These are phyloP conservation scores for Actinidia arguta DNA, from an alignment of 179 eudicot species.

Conservation along the genomic window DNA sequence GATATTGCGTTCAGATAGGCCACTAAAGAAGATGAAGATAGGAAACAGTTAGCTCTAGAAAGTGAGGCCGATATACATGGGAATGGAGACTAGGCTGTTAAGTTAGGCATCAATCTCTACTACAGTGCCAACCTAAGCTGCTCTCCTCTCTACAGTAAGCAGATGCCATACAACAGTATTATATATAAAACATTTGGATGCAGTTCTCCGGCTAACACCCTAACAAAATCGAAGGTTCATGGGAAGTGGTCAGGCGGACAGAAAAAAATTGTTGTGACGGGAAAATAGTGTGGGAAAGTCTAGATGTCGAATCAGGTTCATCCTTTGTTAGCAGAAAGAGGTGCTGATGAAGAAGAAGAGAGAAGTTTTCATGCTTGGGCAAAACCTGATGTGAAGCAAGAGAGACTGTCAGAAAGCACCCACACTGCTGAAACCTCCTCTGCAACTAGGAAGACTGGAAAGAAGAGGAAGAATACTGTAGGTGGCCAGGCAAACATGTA, in stretches of 20 bases:
- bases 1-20: constrained; percentile 68
- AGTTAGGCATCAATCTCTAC: constrained; percentile 86
- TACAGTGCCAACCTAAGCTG: constrained; percentile 92
- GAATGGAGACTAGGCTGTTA: constrained; percentile 94
- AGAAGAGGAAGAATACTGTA: constrained; percentile 59
- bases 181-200: constrained; percentile 89
- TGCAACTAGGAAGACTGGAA: constrained; percentile 40
- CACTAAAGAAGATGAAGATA: constrained; percentile 69
- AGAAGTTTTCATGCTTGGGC: constrained; percentile 32
- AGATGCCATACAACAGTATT: constrained; percentile 90
- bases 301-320: constrained; percentile 98
- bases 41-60: constrained; percentile 68
- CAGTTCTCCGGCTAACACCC: constrained; percentile 43
- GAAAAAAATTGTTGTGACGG: constrained; percentile 76
- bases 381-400: constrained; percentile 44
- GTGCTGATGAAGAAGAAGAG: constrained; percentile 47
- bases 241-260: constrained; percentile 64
- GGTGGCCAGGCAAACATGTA: constrained; percentile 38
- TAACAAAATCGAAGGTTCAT: constrained; percentile 33
- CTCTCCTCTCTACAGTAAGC: constrained; percentile 95
- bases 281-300: constrained; percentile 97
- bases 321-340: constrained; percentile 67
- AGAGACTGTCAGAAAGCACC: constrained; percentile 41
- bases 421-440: constrained; percentile 35
- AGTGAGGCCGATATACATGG: constrained; percentile 82